A percentile compares a stretch with the other conserved stretches of the same genome.
phyloP scores from a whole-genome alignment of 1,284 basidiomycete species.

The Ceratobasidium sp. region DNA sequence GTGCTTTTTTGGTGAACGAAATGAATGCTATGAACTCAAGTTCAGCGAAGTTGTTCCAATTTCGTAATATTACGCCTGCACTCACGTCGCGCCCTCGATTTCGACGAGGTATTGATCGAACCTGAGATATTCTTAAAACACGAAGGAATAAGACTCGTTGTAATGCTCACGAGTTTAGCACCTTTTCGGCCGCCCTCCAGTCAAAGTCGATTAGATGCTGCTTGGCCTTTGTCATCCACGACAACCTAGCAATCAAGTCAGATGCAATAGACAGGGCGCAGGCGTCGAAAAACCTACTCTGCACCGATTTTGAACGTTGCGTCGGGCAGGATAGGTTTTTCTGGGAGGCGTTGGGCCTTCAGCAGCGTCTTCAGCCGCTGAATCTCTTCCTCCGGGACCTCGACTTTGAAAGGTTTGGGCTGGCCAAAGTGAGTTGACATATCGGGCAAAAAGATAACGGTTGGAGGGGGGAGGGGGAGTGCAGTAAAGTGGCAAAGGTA shows the following conservation, averaged over 20 bases:
- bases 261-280: neutral
- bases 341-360: conserved; percentile 27
- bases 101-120: conserved; percentile 41
- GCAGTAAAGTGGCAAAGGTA: conserved; percentile 6
- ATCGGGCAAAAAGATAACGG: neutral
- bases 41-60: neutral
- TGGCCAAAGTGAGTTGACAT: conserved; percentile 17
- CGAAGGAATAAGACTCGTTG: neutral
- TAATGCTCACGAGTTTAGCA: conserved; percentile 32
- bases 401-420: conserved; percentile 40
- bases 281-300: conserved; percentile 21
- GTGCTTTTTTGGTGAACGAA: conserved; percentile 51
- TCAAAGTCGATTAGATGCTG: conserved; percentile 32
- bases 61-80: neutral
- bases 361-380: conserved; percentile 26
- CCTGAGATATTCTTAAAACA: neutral
- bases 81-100: conserved; percentile 29
- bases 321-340: conserved; percentile 24
- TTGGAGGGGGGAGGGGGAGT: neutral
- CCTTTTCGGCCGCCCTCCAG: conserved; percentile 33
- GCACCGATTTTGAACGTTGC: conserved; percentile 30
- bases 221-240: conserved; percentile 37
- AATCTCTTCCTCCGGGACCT: conserved; percentile 27
- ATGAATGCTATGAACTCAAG: conserved; percentile 49
- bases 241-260: neutral